These are phyloP conservation scores for Ustilago bromivora DNA, from an alignment of 1,284 basidiomycete genomes.

Conservation along the genomic window DNA sequence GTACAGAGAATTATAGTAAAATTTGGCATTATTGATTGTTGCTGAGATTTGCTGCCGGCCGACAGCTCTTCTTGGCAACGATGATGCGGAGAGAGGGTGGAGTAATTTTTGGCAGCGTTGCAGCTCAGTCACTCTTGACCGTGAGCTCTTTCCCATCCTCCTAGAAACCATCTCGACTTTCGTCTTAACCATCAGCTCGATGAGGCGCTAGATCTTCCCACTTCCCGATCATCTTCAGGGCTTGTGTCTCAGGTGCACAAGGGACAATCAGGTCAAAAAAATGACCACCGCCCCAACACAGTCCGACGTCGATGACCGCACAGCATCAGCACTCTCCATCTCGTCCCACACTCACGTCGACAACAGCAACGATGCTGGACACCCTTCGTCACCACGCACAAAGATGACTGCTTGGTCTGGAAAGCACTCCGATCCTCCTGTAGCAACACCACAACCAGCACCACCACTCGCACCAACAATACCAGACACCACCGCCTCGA, in stretches of 20 bases:
- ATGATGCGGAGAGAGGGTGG: not conserved
- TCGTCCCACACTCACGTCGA: conserved; percentile 44
- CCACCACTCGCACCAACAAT: not conserved
- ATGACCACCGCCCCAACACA: conserved; percentile 19
- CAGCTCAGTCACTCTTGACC: not conserved
- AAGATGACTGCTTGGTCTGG: conserved; percentile 18
- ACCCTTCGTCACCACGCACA: conserved; percentile 15
- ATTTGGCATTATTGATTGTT: not conserved
- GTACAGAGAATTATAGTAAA: not conserved
- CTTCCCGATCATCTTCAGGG: too few species aligned
- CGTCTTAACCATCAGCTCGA: too few species aligned
- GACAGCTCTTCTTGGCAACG: not conserved
- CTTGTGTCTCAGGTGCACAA: too few species aligned
- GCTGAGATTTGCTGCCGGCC: not conserved
- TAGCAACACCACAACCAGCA: not conserved
- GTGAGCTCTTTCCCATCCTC: not conserved
- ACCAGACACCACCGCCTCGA: conserved; percentile 5
- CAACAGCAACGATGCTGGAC: conserved; percentile 6
- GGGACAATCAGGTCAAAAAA: not conserved
- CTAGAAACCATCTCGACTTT: not conserved
- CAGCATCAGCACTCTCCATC: conserved; percentile 26
- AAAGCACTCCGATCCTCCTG: not conserved
- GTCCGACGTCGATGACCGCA: conserved; percentile 25
- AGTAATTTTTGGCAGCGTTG: not conserved
- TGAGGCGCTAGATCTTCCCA: too few species aligned